Evolutionary conservation across 1,284 basidiomycete species (phyloP).

Genomic region (Fomitopsis schrenkii): DNA sequence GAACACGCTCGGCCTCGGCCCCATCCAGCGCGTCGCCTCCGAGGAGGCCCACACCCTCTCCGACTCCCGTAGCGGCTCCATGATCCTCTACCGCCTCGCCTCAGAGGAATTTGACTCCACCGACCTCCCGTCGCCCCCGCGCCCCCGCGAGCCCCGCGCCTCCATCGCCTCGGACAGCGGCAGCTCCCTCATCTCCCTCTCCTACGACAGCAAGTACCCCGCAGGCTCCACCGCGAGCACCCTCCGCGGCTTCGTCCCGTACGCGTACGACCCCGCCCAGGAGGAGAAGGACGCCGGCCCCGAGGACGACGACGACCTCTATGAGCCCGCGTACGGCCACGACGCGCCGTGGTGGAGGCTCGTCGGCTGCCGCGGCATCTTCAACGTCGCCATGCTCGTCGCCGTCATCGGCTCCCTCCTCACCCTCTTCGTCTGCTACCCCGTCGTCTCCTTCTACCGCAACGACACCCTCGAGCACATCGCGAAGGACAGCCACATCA

Average conservation of each 20-base stretch:
- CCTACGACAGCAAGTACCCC: slow-evolving; percentile 64
- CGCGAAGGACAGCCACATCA: slow-evolving; percentile 62
- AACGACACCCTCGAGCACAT: slow-evolving; percentile 46
- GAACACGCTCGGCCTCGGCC: slow-evolving; percentile 10
- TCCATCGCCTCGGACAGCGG: slow-evolving; percentile 38
- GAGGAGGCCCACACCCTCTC: slow-evolving; percentile 43
- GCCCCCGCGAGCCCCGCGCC: slow-evolving; percentile 26
- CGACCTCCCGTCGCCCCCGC: slow-evolving; percentile 27
- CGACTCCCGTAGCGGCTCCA: slow-evolving; percentile 44
- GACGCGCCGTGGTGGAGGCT: slow-evolving; percentile 17
- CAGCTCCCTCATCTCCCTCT: slow-evolving; percentile 49
- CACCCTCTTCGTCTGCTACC: slow-evolving; percentile 75
- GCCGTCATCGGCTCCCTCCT: slow-evolving; percentile 40
- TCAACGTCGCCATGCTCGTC: slow-evolving; percentile 46
- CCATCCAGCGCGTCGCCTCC: slow-evolving; percentile 29
- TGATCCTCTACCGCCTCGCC: slow-evolving; percentile 66
- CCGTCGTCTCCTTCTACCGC: slow-evolving; percentile 58
- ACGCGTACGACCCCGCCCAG: slow-evolving; percentile 59
- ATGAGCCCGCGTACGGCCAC: slow-evolving; percentile 40
- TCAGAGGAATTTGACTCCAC: slow-evolving; percentile 31
- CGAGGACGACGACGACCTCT: slow-evolving; percentile 53
- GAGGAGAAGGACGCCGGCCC: slow-evolving; percentile 60
- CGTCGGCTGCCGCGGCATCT: slow-evolving; percentile 36
- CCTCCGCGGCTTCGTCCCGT: slow-evolving; percentile 52
- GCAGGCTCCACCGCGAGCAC: slow-evolving; percentile 30